Conservation (phyloP, 257 asterid genomes). For the Solanum gracilifrons region DNA sequence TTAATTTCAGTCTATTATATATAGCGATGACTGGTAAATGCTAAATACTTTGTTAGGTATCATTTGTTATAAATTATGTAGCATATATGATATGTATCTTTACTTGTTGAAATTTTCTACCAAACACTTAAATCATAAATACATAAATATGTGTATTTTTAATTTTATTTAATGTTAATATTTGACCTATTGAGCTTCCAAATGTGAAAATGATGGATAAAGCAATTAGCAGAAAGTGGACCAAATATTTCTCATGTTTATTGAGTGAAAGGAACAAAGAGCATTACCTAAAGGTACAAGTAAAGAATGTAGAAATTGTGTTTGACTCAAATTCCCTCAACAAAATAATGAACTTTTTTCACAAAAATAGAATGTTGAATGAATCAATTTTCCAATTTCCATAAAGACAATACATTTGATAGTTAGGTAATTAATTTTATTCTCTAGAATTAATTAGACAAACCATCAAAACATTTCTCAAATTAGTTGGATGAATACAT, state of each 20-base stretch:
- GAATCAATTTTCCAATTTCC: not conserved
- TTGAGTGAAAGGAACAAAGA: conserved; percentile 1
- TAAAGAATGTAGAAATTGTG: not conserved
- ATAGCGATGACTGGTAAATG: not conserved
- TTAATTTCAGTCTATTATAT: not conserved
- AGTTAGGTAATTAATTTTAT: not conserved
- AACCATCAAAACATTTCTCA: not conserved
- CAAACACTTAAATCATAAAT: not conserved
- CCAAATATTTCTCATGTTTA: not conserved
- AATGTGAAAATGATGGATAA: not conserved
- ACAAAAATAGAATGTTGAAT: not conserved
- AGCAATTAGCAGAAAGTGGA: not conserved
- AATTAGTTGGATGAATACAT: not conserved
- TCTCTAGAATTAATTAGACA: not conserved
- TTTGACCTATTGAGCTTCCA: not conserved
- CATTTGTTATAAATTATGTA: not conserved
- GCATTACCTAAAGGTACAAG: not conserved
- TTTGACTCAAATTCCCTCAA: not conserved
- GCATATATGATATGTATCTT: not conserved
- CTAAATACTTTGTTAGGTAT: not conserved
- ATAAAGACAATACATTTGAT: not conserved
- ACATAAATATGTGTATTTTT: not conserved
- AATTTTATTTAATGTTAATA: not conserved
- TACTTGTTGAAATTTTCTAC: not conserved
- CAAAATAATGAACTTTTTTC: not conserved